Conservation (phyloP, 805 yeast genomes). For the Zygoascus bituminiphila region DNA sequence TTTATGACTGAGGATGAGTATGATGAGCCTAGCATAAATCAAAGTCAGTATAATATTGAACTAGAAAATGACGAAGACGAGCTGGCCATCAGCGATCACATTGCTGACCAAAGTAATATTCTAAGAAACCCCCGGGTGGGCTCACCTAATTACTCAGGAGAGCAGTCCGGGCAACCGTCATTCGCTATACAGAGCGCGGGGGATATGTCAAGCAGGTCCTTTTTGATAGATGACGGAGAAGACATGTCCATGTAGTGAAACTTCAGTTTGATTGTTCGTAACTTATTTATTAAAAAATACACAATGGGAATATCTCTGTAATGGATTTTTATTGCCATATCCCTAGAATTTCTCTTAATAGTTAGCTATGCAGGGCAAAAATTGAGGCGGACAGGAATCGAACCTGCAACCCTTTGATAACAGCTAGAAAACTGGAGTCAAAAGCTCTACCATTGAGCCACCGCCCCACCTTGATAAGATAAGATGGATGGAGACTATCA, state of each 20-base stretch:
- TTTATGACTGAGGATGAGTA: slow-evolving; percentile 20
- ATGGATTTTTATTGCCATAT: no score
- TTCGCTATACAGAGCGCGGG: not conserved
- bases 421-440: slow-evolving; percentile 51
- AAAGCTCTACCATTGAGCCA: slow-evolving; percentile 78
- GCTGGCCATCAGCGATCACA: not conserved
- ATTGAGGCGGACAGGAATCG: slow-evolving; percentile 77
- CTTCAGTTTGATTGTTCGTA: not conserved
- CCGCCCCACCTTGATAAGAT: slow-evolving; percentile 41
- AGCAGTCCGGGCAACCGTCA: not conserved
- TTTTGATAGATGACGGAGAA: not conserved
- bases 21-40: slow-evolving; percentile 2
- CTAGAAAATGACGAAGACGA: not conserved
- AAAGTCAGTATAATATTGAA: not conserved
- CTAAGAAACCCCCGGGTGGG: not conserved
- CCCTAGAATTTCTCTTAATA: no score
- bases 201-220: not conserved
- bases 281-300: no score
- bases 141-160: not conserved
- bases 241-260: not conserved
- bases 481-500: no score
- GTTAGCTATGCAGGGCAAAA: no score
- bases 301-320: no score
- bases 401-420: slow-evolving; percentile 80
- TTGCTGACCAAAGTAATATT: not conserved